Conservation (phyloP, 129 eudicot species). For the Pittosporum tobira region DNA sequence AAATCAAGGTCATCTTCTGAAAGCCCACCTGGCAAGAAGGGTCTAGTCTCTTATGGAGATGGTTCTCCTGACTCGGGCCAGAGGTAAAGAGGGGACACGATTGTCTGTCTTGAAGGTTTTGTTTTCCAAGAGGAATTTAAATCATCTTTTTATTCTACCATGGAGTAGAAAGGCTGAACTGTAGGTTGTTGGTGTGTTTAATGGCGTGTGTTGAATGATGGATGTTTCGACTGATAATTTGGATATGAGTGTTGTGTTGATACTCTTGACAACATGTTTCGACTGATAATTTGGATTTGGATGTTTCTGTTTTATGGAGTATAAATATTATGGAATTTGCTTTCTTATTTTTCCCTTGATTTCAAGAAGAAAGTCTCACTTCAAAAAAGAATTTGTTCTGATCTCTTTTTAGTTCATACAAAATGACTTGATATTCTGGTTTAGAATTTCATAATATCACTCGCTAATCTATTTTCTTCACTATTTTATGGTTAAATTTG, state of each 20-base stretch:
- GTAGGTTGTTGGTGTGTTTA: not conserved
- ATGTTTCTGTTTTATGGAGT: not conserved
- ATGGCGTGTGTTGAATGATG: slow-evolving; percentile 6
- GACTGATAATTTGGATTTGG: not conserved
- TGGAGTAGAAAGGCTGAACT: not conserved
- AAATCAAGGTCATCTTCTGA: slow-evolving; percentile 62
- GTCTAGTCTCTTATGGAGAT: slow-evolving; percentile 87
- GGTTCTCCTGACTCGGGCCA: slow-evolving; percentile 82
- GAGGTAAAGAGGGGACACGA: slow-evolving; percentile 18
- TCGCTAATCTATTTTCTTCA: too few relatives aligned
- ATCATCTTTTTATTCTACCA: not conserved
- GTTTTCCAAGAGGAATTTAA: not conserved
- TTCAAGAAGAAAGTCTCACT: too few relatives aligned
- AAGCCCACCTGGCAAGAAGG: slow-evolving; percentile 64
- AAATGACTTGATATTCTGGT: too few relatives aligned
- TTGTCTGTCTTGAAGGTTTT: not conserved
- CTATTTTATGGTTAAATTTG: too few relatives aligned
- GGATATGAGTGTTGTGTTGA: not conserved
- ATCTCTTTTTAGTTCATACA: too few relatives aligned
- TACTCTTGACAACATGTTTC: not conserved
- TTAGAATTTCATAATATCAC: too few relatives aligned
- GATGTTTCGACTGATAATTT: not conserved
- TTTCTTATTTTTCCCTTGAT: too few relatives aligned
- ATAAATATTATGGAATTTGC: too few relatives aligned
- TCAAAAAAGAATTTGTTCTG: too few relatives aligned